Conservation (phyloP, 768 basidiomycete genomes). For the Amanita polypyramis region DNA sequence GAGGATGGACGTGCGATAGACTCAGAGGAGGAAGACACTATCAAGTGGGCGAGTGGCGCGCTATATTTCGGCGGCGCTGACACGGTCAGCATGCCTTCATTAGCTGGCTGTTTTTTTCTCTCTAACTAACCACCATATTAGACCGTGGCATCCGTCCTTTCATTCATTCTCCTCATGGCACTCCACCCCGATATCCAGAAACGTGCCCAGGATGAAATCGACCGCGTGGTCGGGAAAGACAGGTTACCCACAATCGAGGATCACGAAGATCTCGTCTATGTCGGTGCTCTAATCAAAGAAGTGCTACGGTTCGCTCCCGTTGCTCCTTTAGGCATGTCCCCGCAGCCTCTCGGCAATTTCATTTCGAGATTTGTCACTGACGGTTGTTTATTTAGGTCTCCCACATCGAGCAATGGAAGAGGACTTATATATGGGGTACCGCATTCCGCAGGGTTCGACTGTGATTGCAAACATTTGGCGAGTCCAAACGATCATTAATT, state of each 20-base stretch:
- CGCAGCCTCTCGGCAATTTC: not conserved
- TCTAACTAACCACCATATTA: slow-evolving; percentile 8
- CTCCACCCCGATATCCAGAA: slow-evolving; percentile 26
- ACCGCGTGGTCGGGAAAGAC: slow-evolving; percentile 15
- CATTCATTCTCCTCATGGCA: slow-evolving; percentile 29
- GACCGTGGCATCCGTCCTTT: slow-evolving; percentile 24
- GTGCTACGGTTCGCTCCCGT: slow-evolving; percentile 12
- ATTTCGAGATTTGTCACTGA: not conserved
- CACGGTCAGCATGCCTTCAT: slow-evolving; percentile 17
- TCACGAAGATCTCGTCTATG: slow-evolving; percentile 14
- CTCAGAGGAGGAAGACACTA: slow-evolving; percentile 16
- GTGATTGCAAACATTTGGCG: slow-evolving; percentile 15
- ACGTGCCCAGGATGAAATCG: slow-evolving; percentile 24
- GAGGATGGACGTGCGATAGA: slow-evolving; percentile 16
- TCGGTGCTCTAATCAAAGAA: slow-evolving; percentile 12
- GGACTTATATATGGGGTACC: slow-evolving; percentile 12
- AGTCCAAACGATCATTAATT: not conserved
- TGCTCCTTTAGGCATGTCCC: slow-evolving; percentile 11
- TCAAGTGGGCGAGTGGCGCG: slow-evolving; percentile 20
- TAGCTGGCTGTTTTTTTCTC: not conserved
- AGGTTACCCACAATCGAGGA: slow-evolving; percentile 17
- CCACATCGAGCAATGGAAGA: slow-evolving; percentile 10
- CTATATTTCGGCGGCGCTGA: slow-evolving; percentile 28
- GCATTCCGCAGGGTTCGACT: slow-evolving; percentile 11
- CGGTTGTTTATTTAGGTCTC: slow-evolving; percentile 8